A percentile compares a stretch with the other conserved stretches of the same genome.
Evolutionary conservation across 164 flowering plant genomes (phyloP).

Genomic region (Aristolochia contorta): DNA sequence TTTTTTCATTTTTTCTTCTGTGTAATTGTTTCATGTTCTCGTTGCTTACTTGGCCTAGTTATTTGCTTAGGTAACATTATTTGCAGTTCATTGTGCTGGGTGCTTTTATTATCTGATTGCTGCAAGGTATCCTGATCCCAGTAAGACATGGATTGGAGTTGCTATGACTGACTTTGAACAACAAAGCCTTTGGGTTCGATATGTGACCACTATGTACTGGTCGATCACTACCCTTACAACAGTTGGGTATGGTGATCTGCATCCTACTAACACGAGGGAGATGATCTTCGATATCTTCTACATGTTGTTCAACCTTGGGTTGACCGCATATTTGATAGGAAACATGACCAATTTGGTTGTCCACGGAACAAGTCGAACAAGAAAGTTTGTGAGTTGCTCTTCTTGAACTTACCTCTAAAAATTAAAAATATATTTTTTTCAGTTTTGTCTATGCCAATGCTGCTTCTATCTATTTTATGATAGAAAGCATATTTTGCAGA

Average conservation of each 20-base stretch:
- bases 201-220: slow-evolving; percentile 88
- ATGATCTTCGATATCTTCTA: slow-evolving; percentile 79
- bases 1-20: neutral
- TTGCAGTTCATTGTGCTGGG: slow-evolving; percentile 90
- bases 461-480: too few species aligned
- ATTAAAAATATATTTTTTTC: too few species aligned
- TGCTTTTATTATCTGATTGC: slow-evolving; percentile 86
- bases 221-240: slow-evolving; percentile 92
- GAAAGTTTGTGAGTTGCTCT: slow-evolving; percentile 64
- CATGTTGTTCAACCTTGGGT: slow-evolving; percentile 94
- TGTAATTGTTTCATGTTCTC: neutral
- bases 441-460: too few species aligned
- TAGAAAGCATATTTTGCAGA: too few species aligned
- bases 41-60: slow-evolving; percentile 7
- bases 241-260: slow-evolving; percentile 95
- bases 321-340: slow-evolving; percentile 89
- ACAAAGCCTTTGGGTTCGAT: slow-evolving; percentile 48
- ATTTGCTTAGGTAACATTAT: slow-evolving; percentile 68
- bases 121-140: slow-evolving; percentile 45
- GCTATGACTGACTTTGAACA: slow-evolving; percentile 32
- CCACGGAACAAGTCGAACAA: slow-evolving; percentile 81
- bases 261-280: slow-evolving; percentile 69
- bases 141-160: slow-evolving; percentile 69
- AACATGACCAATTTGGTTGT: slow-evolving; percentile 99
- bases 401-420: neutral